Evolutionary conservation across 805 yeast species (phyloP), one percentile per base, ranked within the genome.

Genomic region (Metschnikowia continentalis): DNA sequence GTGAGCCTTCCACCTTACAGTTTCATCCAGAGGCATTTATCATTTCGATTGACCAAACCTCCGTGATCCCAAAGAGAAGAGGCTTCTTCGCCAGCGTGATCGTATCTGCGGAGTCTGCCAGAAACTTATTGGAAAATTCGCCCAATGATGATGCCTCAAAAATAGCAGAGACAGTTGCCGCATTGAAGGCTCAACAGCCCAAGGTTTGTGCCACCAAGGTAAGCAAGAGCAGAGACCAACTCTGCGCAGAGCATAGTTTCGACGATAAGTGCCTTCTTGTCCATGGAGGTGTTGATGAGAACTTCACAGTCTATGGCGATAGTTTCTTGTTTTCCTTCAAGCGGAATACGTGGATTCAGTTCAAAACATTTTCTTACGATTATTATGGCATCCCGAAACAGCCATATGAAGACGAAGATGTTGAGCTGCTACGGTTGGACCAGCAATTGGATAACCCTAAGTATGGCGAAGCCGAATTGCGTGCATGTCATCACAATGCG

Each of bases 401-500:
- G 38, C 68, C 74, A 1, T 57, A 44, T 32, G 70, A 62, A 32
- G 75, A 71, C 53, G 75, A 69, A 35, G 62, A 61, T 42, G 48
- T 57, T n/a, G 54, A 58, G 0, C 35, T 46, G 8, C 55, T 64
- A 7, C 47, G 59, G 8, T 55, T 60, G 37, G 69, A 69, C 5
- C 58, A 59, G 3, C 68, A 63, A 42, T 59, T 65, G 13, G 58
- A 55, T 5, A 47, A 61, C 10, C 69, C 76, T 1, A 49, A 59
- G 22, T 56, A 70, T 8, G 57, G 65, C 14, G 75, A 70, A 41
- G 77, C 77, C 7, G 78, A 74, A 54, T 57, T 74, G 17, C 54
- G 77, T n/a, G 61, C 72, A 6, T 70, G 76, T 55, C 76, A 72
- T 51, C 77, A 74, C 52, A 63, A 66, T 13, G 70, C 74, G 5